Conservation (phyloP, 148 eudicot genomes). For the Drosera capensis region DNA sequence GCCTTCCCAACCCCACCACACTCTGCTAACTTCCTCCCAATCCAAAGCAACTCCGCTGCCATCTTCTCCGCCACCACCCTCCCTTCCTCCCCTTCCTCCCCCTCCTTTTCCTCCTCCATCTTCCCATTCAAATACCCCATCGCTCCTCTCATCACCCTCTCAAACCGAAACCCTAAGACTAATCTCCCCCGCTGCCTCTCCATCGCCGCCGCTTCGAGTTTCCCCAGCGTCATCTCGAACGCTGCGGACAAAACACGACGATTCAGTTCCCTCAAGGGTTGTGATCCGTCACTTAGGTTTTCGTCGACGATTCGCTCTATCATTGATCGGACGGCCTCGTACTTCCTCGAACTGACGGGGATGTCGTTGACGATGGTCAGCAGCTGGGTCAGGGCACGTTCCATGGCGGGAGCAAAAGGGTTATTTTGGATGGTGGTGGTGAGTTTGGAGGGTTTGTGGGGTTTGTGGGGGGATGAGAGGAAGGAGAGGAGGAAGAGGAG, state of each 20-base stretch:
- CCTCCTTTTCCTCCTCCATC: constrained; percentile 9
- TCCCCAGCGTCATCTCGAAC: constrained; percentile 28
- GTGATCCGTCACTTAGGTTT: constrained; percentile 27
- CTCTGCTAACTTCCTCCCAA: constrained; percentile 49
- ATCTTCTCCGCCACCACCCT: constrained; percentile 41
- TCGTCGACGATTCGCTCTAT: constrained; percentile 55
- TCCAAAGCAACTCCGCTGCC: constrained; percentile 70
- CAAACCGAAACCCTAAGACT: constrained; percentile 14
- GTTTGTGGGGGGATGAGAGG: constrained; percentile 7
- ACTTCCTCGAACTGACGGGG: constrained; percentile 65
- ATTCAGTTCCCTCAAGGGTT: constrained; percentile 32
- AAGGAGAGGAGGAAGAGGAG: constrained; percentile 27
- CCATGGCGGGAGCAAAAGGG: constrained; percentile 23
- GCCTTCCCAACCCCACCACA: constrained; percentile 48
- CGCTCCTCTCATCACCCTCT: constrained; percentile 22
- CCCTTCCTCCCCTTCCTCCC: background rate
- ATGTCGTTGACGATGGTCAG: constrained; percentile 30
- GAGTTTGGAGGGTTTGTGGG: background rate
- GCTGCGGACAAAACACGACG: constrained; percentile 35
- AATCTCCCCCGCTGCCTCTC: constrained; percentile 9
- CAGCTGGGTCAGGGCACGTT: constrained; percentile 52
- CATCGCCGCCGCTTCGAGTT: constrained; percentile 29
- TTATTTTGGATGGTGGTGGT: background rate
- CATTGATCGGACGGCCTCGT: constrained; percentile 43
- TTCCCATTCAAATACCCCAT: constrained; percentile 15